These are phyloP conservation scores for Tylopilus vinaceipallidus DNA, from an alignment of 768 basidiomycete species.

Conservation along the genomic window DNA sequence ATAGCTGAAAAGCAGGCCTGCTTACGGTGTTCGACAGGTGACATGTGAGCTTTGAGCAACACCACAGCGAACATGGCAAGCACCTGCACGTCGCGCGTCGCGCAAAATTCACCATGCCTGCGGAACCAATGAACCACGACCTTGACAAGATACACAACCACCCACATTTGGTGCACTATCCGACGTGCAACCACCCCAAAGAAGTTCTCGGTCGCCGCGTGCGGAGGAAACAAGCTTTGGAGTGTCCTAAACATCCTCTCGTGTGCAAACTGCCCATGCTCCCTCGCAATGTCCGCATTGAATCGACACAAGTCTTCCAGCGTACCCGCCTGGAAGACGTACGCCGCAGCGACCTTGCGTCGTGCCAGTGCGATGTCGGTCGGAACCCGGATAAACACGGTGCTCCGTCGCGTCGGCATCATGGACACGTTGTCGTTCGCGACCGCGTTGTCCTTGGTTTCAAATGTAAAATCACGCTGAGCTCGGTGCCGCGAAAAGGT, in stretches of 20 bases:
- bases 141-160: constrained; percentile 12
- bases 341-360: constrained; percentile 60
- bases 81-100: constrained; percentile 72
- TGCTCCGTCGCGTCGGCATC: constrained; percentile 48
- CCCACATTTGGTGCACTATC: constrained; percentile 50
- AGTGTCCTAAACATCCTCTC: constrained; percentile 65
- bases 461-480: constrained; percentile 40
- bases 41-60: constrained; percentile 49
- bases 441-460: constrained; percentile 37
- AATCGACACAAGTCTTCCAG: constrained; percentile 49
- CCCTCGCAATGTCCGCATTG: constrained; percentile 61
- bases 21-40: constrained; percentile 17
- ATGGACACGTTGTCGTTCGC: constrained; percentile 16
- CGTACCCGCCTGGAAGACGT: constrained; percentile 48
- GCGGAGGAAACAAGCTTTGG: constrained; percentile 43
- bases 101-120: constrained; percentile 44
- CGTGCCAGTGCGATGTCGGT: constrained; percentile 45
- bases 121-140: background rate
- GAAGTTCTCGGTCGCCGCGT: constrained; percentile 22
- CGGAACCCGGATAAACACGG: constrained; percentile 55
- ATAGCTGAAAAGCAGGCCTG: background rate
- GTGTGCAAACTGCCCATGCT: constrained; percentile 63
- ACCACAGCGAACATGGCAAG: constrained; percentile 73
- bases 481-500: constrained; percentile 50
- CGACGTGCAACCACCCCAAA: constrained; percentile 30